Percentiles rank a stretch among this genome's conserved stretches.
Evolutionary conservation across 139 green algal species (phyloP).

Genomic region (Chlamydomonas asymmetrica): DNA sequence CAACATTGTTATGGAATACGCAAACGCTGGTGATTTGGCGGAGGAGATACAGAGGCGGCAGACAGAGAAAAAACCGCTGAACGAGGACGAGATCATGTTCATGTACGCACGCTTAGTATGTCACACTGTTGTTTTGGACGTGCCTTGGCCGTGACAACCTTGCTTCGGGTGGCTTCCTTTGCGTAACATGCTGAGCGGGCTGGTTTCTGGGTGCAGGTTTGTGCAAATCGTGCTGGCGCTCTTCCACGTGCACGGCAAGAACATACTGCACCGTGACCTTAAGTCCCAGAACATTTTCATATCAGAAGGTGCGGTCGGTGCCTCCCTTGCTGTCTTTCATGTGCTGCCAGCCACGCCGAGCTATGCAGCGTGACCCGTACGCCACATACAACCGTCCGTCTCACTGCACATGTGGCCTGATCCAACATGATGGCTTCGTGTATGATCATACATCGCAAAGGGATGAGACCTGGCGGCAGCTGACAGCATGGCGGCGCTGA

Average conservation of each 20-base stretch:
- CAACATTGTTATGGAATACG: slow-evolving; percentile 75
- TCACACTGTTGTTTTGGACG: background rate
- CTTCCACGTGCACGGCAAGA: slow-evolving; percentile 59
- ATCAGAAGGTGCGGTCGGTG: slow-evolving; percentile 24
- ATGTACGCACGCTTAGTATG: slow-evolving; percentile 29
- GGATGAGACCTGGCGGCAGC: too few species aligned
- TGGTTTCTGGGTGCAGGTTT: slow-evolving; percentile 60
- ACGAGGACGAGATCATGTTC: slow-evolving; percentile 78
- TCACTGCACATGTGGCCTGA: too few species aligned
- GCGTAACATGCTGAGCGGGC: background rate
- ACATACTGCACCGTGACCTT: slow-evolving; percentile 70
- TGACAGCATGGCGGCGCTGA: too few species aligned
- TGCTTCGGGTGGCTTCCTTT: background rate
- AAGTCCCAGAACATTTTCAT: slow-evolving; percentile 72
- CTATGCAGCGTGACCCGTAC: too few species aligned
- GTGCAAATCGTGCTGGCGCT: slow-evolving; percentile 51
- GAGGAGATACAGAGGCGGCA: slow-evolving; percentile 46
- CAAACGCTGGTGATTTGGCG: slow-evolving; percentile 51
- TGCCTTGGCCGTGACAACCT: background rate
- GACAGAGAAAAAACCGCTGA: slow-evolving; percentile 49
- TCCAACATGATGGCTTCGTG: too few species aligned
- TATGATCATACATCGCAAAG: too few species aligned
- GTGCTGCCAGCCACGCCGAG: too few species aligned
- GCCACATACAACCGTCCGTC: too few species aligned
- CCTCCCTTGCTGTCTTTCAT: background rate